Base-by-base conservation (phyloP, 345 rosid species). In the Carallia pectinifolia region DNA sequence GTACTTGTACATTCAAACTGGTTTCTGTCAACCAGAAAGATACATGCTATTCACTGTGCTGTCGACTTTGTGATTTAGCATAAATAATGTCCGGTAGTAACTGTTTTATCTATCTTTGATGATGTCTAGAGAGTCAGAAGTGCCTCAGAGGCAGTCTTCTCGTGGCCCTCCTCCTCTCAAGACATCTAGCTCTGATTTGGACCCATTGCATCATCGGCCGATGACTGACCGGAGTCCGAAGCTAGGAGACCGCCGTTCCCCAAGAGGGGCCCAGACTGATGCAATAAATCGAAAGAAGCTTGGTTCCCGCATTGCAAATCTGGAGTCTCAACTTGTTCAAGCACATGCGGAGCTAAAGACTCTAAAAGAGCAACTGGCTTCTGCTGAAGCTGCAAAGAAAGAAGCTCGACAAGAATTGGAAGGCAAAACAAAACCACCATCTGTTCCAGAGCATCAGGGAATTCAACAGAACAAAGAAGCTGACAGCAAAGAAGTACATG, bases 301-400 rank as follows among this genome's bases (percentile, higher is more conserved):
- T 15, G 95, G 97, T 15, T 82, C 91, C 0, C 87, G 98, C 39
- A 86, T 94, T 73, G 90, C 90, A 0, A 89, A 88, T 81, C 79
- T 91, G 39, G 98, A 94, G 77, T 87, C 90, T 34, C 98, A 94
- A 75, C 91, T 94, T 48, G 90, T 89, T 71, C 98, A 91, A 72
- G 98, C 97, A n/a, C 97, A 91, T 75, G 84, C 77, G 38, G 97
- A 90, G 78, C 89, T 94, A 31, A 89, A 88, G 85, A 64, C 53
- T 79, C 80, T 94, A 70, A 94, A 89, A 77, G 80, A 83, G 34
- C 98, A 91, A 80, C 69, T 94, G 81, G 86, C 67, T 52, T 83
- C 84, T 30, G 91, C 96, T 36, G 95, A 91, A 80, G 93, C 97
- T 76, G 96, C 91, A 65, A 94, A 86, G 86, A 87, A 84, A 61